A percentile compares a stretch with the other conserved stretches of the same genome.
Conservation (phyloP, 257 asterid genomes). For the Lycium ferocissimum region DNA sequence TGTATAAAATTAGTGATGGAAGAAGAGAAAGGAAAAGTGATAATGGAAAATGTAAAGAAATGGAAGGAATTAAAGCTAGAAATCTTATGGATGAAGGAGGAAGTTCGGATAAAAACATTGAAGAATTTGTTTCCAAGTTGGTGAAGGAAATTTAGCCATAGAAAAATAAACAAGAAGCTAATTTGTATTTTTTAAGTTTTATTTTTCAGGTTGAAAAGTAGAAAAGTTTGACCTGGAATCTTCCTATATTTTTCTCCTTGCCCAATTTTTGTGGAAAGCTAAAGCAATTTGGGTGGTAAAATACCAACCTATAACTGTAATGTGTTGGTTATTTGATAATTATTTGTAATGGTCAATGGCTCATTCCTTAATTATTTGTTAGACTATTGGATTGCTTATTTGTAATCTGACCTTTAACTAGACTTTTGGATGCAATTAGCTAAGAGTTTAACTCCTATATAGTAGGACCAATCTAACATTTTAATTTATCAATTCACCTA, state of each 20-base stretch:
- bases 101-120: too few relatives aligned
- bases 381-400: neutral
- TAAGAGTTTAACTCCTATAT: neutral
- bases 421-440: neutral
- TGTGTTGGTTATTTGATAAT: neutral
- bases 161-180: too few relatives aligned
- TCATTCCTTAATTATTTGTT: neutral
- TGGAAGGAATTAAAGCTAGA: too few relatives aligned
- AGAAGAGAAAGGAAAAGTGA: constrained; percentile 41
- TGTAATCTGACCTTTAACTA: neutral
- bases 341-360: neutral
- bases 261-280: neutral
- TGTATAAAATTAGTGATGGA: too few relatives aligned
- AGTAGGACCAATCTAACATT: neutral
- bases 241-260: neutral
- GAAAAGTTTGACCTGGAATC: neutral
- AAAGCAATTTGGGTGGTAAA: neutral
- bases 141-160: too few relatives aligned
- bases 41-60: constrained; percentile 38
- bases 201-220: neutral
- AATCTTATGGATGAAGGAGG: too few relatives aligned
- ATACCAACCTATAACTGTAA: neutral
- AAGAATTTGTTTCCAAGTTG: too few relatives aligned
- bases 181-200: too few relatives aligned
- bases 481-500: neutral